phyloP scores from a whole-genome alignment of 192 early-diverging fungal genomes.

The Dissophora globulifera region DNA sequence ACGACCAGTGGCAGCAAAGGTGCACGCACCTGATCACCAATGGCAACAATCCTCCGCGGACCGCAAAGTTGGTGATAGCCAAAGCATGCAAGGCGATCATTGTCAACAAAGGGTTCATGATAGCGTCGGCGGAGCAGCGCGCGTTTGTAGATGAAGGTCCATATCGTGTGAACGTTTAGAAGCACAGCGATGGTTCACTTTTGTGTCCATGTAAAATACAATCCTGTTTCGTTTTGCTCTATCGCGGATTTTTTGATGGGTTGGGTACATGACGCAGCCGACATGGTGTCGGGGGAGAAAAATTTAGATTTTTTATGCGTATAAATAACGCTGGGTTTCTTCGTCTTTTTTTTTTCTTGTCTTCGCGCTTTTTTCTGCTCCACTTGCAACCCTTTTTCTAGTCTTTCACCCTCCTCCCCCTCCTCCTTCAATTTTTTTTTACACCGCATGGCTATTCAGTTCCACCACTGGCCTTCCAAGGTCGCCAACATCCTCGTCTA shows the following conservation, averaged over 20 bases:
- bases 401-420: no score
- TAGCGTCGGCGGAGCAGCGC: slow-evolving; percentile 15
- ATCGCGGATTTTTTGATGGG: no score
- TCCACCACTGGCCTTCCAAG: slow-evolving; percentile 48
- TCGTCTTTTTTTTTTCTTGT: neutral
- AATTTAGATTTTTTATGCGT: no score
- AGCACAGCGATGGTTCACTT: no score
- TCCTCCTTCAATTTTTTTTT: neutral
- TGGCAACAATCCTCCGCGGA: slow-evolving; percentile 42
- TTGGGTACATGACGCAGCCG: no score
- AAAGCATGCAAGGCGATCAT: slow-evolving; percentile 8
- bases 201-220: no score
- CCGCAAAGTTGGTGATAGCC: slow-evolving; percentile 36
- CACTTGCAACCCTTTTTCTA: neutral
- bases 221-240: no score
- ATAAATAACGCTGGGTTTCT: neutral
- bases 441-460: slow-evolving; percentile 33
- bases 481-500: slow-evolving; percentile 49
- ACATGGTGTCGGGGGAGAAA: no score
- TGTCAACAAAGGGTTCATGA: slow-evolving; percentile 32
- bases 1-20: slow-evolving; percentile 26
- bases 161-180: slow-evolving; percentile 13
- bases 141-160: slow-evolving; percentile 33
- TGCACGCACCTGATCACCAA: slow-evolving; percentile 43
- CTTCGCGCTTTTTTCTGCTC: neutral